Base-by-base conservation (phyloP, 2,329 filamentous ascomycete species). In the Myriosclerotinia curreyana region DNA sequence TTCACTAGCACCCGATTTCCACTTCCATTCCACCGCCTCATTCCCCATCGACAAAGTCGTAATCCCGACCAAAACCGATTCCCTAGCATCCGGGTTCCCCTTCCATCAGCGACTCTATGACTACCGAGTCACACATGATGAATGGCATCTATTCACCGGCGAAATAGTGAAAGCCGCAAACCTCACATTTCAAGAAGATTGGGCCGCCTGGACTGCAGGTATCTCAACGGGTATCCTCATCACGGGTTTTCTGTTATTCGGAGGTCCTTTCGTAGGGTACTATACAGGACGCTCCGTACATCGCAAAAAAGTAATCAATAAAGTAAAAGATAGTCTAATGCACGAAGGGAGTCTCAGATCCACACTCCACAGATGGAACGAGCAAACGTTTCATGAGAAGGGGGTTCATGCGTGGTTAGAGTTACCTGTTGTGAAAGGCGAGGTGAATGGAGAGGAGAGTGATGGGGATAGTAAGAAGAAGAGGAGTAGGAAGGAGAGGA, bases 401-500 rank as follows among this genome's bases (percentile, higher is more conserved):
- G 69, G 70, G 1, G 68, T 72, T n/a, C 66, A 70, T 25, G 66
- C 66, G 8, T 73, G 71, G 71, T 52, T 73, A 2, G 69, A 71
- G 51, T 49, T 69, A 12, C 71, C 71, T 3, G 40, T 38, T n/a
- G 46, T 66, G 5, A 64, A 60, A 2, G 66, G 65, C n/a, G 68
- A 68, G 25, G 15, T 60, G 2, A 49, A 50, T 36, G 49, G 65
- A 5, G 64, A 67, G 14, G 7, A 64, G 25, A 9, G 5, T 44
- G n/a, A 12, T 17, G 14, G 38, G 5, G 17, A 31, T 28, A 1
- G 53, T 17, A 58, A 59, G 15, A 22, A 9, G 28, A n/a, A 38
- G 11, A 44, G 4, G 11, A 51, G 22, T 31, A 51, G 5, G 34
- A 58, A 58, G 38, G 61, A 63, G 31, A 58, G 22, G 36, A 65